Evolutionary conservation across 192 early-diverging fungal species (phyloP).

Genomic region (Phycomyces nitens): DNA sequence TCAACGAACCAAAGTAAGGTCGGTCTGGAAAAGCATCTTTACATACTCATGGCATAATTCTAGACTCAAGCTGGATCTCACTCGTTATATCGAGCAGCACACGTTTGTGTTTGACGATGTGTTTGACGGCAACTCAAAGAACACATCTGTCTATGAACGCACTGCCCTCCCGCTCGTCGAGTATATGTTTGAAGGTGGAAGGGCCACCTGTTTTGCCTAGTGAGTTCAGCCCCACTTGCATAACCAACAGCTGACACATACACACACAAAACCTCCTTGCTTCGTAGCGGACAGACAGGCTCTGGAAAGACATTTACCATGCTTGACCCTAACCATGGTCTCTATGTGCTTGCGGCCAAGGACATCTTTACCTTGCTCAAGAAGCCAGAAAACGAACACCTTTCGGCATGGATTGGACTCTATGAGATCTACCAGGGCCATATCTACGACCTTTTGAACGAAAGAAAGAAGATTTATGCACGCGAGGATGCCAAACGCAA

Average conservation of each 20-base stretch:
- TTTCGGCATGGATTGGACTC: conserved; percentile 83
- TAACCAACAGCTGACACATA: not conserved
- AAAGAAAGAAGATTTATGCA: conserved; percentile 88
- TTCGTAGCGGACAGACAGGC: conserved; percentile 71
- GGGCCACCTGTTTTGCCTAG: conserved; percentile 99
- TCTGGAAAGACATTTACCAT: conserved; percentile 97
- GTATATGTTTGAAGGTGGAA: conserved; percentile 93
- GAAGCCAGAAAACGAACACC: conserved; percentile 65
- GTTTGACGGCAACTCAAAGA: conserved; percentile 76
- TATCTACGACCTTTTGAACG: conserved; percentile 89
- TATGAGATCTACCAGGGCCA: conserved; percentile 98
- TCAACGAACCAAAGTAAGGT: conserved; percentile 90
- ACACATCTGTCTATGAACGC: conserved; percentile 85
- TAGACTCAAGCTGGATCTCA: conserved; percentile 91
- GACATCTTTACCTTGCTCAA: conserved; percentile 84
- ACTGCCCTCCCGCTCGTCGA: conserved; percentile 93
- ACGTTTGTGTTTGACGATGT: conserved; percentile 96
- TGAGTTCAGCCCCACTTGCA: conserved; percentile 37
- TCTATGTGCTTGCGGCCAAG: conserved; percentile 88
- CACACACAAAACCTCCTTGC: not conserved
- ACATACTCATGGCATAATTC: not conserved
- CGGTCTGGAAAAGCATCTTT: not conserved
- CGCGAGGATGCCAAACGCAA: conserved; percentile 95
- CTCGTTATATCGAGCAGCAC: conserved; percentile 92
- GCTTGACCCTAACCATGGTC: conserved; percentile 82